phyloP scores from a whole-genome alignment of 805 yeast genomes.

The Peterozyma toletana region DNA sequence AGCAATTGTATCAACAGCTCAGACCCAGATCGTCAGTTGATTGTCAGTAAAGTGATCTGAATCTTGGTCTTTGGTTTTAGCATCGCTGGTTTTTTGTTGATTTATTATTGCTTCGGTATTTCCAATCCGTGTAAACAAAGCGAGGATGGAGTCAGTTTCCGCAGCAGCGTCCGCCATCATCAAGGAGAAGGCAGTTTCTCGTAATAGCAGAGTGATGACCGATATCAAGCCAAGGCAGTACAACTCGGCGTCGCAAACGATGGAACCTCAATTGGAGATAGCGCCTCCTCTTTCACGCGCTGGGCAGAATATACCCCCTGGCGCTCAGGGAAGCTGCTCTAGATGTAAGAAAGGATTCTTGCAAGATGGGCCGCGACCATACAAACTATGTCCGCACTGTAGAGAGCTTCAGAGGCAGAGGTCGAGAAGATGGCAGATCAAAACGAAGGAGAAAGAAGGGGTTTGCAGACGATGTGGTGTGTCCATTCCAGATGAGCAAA shows the following conservation, averaged over 20 bases:
- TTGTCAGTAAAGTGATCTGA: too few relatives aligned
- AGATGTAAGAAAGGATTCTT: constrained; percentile 56
- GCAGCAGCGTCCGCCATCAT: neutral
- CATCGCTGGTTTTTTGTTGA: too few relatives aligned
- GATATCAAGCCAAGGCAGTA: neutral
- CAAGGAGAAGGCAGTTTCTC: too few relatives aligned
- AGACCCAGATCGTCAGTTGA: too few relatives aligned
- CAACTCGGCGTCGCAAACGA: too few relatives aligned
- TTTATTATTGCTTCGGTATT: too few relatives aligned
- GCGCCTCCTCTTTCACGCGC: too few relatives aligned
- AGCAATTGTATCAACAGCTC: too few relatives aligned
- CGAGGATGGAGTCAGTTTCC: neutral
- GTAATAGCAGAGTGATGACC: neutral
- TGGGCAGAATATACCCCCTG: neutral
- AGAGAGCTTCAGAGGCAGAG: constrained; percentile 57
- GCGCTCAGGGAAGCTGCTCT: constrained; percentile 27
- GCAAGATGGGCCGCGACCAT: constrained; percentile 37
- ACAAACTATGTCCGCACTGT: constrained; percentile 57
- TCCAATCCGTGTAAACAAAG: too few relatives aligned
- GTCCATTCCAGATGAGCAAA: constrained; percentile 41
- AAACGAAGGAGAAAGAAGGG: constrained; percentile 51
- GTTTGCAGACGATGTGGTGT: constrained; percentile 62
- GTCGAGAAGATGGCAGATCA: constrained; percentile 57
- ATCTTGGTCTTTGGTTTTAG: too few relatives aligned
- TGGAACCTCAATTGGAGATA: too few relatives aligned